Base-by-base conservation (phyloP, 1,284 basidiomycete species). In the Amylostereum chailletii region DNA sequence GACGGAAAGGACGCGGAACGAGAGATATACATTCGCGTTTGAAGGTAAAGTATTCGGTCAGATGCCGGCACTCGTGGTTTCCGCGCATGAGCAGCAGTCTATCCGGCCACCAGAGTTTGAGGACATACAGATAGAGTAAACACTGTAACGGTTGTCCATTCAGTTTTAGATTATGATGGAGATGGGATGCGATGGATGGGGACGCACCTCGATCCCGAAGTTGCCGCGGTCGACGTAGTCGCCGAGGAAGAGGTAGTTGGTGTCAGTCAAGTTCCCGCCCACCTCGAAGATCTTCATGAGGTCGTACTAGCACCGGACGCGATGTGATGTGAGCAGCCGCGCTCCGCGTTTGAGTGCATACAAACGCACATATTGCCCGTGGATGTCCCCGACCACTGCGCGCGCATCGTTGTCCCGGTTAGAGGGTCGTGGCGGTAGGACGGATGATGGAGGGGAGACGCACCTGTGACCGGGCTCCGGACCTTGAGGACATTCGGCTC, bases 281-380 rank as follows among this genome's bases (percentile, higher is more conserved):
- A 98, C 88, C 62, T 98, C 95, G 60, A 99, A 95, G 42, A 98
- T 76, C 67, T 98, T 98, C 88, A 99, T 94, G 53, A 99, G 77
- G 69, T 99, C 94, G 65, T 94, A 96, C 93, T 95, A 31, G 59
- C 49, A 54, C 31, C 30, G 46, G 32, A 47, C 34, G 42, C 53
- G 51, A 34, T 45, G 51, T n/a, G n/a, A 52, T 48, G 55, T 57
- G 36, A 56, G 36, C 10, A 45, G 5, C 48, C 32, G 27, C 45
- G 42, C 10, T 34, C 19, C 31, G 26, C 10, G 41, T 33, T n/a
- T 43, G 31, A 32, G 34, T n/a, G 8, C 26, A 8, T 26, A 34
- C 11, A 31, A 46, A 70, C 90, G 69, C 69, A 95, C 92, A 70
- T 94, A 99, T 87, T 99, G 95, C 6, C 95, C 95, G 65, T 99